Percentiles rank a stretch among this genome's conserved stretches.
phyloP scores from a whole-genome alignment of 2,329 filamentous ascomycete genomes.

The Chaetomium globosum region DNA sequence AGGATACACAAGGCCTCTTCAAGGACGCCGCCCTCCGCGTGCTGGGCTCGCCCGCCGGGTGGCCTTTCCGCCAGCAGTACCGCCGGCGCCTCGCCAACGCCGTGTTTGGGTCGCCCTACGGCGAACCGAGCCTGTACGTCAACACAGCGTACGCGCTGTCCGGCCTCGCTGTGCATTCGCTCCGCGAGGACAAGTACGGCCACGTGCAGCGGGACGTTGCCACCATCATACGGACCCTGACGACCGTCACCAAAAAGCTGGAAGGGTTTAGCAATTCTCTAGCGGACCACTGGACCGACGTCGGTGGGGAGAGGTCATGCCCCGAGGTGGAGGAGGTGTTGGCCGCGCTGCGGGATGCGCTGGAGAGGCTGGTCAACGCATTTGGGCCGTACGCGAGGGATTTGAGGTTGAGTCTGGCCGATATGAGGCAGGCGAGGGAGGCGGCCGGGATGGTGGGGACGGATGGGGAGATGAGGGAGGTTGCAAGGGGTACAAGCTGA shows the following conservation, averaged over 20 bases:
- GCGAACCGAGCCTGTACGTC: slow-evolving; percentile 67
- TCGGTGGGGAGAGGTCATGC: slow-evolving; percentile 57
- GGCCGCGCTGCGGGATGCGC: slow-evolving; percentile 63
- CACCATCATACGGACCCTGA: slow-evolving; percentile 72
- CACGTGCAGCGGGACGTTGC: slow-evolving; percentile 84
- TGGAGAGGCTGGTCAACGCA: slow-evolving; percentile 66
- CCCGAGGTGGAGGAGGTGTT: slow-evolving; percentile 73
- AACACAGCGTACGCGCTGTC: slow-evolving; percentile 73
- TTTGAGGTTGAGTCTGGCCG: slow-evolving; percentile 68
- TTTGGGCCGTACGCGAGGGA: slow-evolving; percentile 76
- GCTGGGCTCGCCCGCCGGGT: slow-evolving; percentile 60
- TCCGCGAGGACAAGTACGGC: slow-evolving; percentile 80
- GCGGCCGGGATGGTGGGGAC: slow-evolving; percentile 48
- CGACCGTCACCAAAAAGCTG: slow-evolving; percentile 66
- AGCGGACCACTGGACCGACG: slow-evolving; percentile 77
- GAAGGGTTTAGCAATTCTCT: slow-evolving; percentile 65
- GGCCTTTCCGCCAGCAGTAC: slow-evolving; percentile 71
- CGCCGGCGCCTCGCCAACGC: slow-evolving; percentile 64
- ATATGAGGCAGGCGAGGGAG: slow-evolving; percentile 74
- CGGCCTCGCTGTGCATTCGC: slow-evolving; percentile 69
- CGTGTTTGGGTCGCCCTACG: slow-evolving; percentile 74
- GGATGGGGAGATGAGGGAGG: slow-evolving; percentile 21
- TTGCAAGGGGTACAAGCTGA: slow-evolving; percentile 9
- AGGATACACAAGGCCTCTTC: slow-evolving; percentile 54
- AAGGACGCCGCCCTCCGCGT: slow-evolving; percentile 51